These are phyloP conservation scores for Apiospora arundinis DNA, from an alignment of 2,329 filamentous ascomycete genomes.

Conservation along the genomic window DNA sequence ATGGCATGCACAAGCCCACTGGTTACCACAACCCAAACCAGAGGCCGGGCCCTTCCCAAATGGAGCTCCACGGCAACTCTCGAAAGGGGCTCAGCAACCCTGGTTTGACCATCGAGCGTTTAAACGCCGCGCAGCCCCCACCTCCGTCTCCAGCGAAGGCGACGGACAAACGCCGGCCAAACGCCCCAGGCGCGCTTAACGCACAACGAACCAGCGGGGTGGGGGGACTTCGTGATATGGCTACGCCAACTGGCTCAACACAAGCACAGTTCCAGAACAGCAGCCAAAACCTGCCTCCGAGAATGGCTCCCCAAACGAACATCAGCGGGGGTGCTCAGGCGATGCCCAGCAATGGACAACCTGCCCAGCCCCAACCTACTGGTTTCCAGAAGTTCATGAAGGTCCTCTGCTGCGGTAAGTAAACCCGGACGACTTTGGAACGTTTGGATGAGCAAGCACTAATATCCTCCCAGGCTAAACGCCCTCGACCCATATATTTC, in stretches of 20 bases:
- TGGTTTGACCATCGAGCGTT: conserved; percentile 82
- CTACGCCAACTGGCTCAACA: conserved; percentile 87
- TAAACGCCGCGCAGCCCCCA: conserved; percentile 92
- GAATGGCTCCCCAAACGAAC: conserved; percentile 65
- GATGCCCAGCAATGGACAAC: conserved; percentile 59
- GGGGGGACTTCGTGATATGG: conserved; percentile 76
- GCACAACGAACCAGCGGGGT: conserved; percentile 79
- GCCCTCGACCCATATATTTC: conserved; percentile 29
- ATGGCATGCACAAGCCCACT: conserved; percentile 74
- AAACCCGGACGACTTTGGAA: not conserved
- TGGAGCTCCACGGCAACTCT: conserved; percentile 80
- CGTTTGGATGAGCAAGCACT: not conserved
- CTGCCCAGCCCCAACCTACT: conserved; percentile 74
- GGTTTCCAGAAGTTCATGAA: conserved; percentile 94
- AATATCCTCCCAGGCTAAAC: conserved; percentile 13
- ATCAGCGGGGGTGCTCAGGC: conserved; percentile 58
- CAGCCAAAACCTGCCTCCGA: conserved; percentile 80
- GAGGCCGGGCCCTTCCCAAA: conserved; percentile 80
- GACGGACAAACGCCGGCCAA: conserved; percentile 83
- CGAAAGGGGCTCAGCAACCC: conserved; percentile 69
- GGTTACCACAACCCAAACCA: conserved; percentile 79
- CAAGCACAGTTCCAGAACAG: conserved; percentile 97
- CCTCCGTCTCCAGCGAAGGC: conserved; percentile 84
- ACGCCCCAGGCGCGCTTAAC: conserved; percentile 74
- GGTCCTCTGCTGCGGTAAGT: conserved; percentile 85